These are phyloP conservation scores for Rhipidocladum racemiflorum DNA, from an alignment of 176 grass and related monocot genomes.

Conservation along the genomic window DNA sequence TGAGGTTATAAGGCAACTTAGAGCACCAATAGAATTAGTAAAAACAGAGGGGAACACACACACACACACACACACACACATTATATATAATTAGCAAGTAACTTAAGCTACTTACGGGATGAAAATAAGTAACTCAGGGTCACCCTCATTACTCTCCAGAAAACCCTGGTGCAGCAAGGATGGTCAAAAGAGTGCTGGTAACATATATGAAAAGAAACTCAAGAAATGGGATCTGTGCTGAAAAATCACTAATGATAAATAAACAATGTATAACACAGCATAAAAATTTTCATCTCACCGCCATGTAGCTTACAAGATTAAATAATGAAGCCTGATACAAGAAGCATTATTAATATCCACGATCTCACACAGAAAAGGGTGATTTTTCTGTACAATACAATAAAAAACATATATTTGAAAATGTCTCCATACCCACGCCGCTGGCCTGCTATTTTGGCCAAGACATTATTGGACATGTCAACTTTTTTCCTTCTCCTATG, in stretches of 20 bases:
- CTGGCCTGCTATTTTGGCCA: neutral
- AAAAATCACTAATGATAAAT: neutral
- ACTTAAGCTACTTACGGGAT: conserved; percentile 85
- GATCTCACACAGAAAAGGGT: neutral
- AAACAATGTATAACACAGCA: neutral
- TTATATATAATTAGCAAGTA: conserved; percentile 15
- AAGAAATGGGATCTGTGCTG: conserved; percentile 6
- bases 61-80: too few species aligned
- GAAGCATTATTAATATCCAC: neutral
- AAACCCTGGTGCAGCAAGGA: conserved; percentile 60
- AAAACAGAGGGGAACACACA: neutral
- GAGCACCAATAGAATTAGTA: conserved; percentile 7
- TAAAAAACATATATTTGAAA: neutral
- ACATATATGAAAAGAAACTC: conserved; percentile 1
- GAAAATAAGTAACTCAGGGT: conserved; percentile 92
- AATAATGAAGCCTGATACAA: neutral
- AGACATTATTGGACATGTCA: neutral
- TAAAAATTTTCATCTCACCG: neutral
- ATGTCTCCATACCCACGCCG: neutral
- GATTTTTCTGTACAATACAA: neutral
- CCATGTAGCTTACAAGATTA: neutral
- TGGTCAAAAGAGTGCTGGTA: conserved; percentile 31
- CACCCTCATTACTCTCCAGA: conserved; percentile 97
- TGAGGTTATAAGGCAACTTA: neutral
- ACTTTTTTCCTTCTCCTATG: neutral